Percentiles rank a stretch among this genome's conserved stretches.
Conservation (phyloP, 768 basidiomycete species). For the Phylloporus sp. region DNA sequence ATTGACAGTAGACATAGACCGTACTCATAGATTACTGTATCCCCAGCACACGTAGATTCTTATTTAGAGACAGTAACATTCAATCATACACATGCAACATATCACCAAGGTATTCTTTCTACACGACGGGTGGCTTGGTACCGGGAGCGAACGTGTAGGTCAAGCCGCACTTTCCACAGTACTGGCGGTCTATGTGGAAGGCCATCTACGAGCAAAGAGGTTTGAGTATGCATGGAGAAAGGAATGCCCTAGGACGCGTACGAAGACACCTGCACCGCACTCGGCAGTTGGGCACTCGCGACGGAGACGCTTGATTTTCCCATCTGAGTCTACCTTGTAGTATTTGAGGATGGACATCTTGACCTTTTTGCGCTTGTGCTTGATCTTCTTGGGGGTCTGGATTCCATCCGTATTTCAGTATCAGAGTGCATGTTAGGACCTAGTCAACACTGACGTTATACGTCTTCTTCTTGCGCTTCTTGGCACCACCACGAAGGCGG, state of each 20-base stretch:
- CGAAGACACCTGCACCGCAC: constrained; percentile 84
- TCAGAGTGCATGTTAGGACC: not conserved
- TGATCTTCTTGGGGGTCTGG: constrained; percentile 98
- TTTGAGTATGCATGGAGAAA: not conserved
- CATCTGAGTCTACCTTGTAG: constrained; percentile 99
- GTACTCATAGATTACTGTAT: not conserved
- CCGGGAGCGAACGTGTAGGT: constrained; percentile 84
- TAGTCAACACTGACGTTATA: constrained; percentile 73
- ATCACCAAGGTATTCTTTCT: constrained; percentile 23
- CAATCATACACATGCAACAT: constrained; percentile 11
- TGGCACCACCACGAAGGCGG: constrained; percentile 97
- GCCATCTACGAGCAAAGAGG: constrained; percentile 69
- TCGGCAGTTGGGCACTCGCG: constrained; percentile 89
- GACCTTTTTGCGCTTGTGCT: constrained; percentile 99
- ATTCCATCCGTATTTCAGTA: constrained; percentile 3
- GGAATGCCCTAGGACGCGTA: constrained; percentile 35
- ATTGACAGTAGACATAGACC: constrained; percentile 1
- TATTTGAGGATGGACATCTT: constrained; percentile 99
- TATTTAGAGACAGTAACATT: constrained; percentile 5
- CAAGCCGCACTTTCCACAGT: constrained; percentile 93
- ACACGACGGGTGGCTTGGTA: constrained; percentile 71
- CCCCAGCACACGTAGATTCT: not conserved
- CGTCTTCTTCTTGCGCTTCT: constrained; percentile 99
- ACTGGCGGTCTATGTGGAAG: constrained; percentile 97
- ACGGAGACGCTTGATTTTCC: constrained; percentile 98